Evolutionary conservation across 1,139 yeast species (phyloP).

Genomic region (Lodderomyces pseudojiufengensis): DNA sequence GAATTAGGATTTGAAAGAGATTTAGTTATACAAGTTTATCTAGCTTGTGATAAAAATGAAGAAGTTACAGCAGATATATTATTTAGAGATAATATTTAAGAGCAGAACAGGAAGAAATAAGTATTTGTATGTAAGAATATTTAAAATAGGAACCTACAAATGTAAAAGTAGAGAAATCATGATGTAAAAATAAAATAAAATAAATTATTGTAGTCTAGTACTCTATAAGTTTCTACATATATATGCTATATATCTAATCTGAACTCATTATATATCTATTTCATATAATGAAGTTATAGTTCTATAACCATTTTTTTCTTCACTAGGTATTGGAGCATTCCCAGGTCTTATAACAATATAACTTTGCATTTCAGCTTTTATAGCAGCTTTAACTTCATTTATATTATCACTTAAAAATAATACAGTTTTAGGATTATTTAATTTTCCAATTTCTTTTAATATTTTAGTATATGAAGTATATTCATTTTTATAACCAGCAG

Average conservation of each 20-base stretch:
- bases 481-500: constrained; percentile 72
- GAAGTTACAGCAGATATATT: constrained; percentile 93
- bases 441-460: constrained; percentile 38
- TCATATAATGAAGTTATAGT: constrained; percentile 20
- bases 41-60: constrained; percentile 98
- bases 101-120: too few relatives aligned
- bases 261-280: constrained; percentile 7
- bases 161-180: too few relatives aligned
- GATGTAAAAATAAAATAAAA: too few relatives aligned
- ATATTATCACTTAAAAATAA: constrained; percentile 76
- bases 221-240: too few relatives aligned
- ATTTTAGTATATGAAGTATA: constrained; percentile 57
- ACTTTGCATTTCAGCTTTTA: constrained; percentile 58
- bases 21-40: constrained; percentile 86
- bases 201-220: too few relatives aligned
- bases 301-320: constrained; percentile 21
- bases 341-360: constrained; percentile 71
- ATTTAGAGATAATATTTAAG: constrained; percentile 43
- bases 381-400: constrained; percentile 69
- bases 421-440: constrained; percentile 28
- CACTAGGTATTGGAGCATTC: constrained; percentile 50
- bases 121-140: too few relatives aligned
- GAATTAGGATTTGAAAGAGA: constrained; percentile 91
- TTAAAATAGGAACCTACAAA: too few relatives aligned
- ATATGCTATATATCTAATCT: not conserved